Base-by-base conservation (phyloP, 192 early-diverging fungal genomes). In the Lobosporangium transversale region DNA sequence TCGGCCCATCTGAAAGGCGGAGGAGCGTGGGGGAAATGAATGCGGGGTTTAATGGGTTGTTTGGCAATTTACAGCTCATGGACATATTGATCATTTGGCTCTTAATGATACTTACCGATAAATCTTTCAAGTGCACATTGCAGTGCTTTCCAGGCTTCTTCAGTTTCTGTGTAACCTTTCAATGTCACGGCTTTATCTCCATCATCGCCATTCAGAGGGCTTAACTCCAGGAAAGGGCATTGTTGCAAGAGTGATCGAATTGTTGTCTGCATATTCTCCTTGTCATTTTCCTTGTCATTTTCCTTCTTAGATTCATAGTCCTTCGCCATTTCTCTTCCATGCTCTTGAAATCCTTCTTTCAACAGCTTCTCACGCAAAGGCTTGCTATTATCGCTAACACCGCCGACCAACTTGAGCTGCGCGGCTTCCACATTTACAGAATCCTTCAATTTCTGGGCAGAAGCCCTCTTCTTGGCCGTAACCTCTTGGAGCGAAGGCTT, bases 81-180 rank as follows among this genome's bases (percentile, higher is more conserved):
- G n/a, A n/a, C n/a, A n/a, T n/a, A n/a, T n/a, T n/a, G n/a, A n/a
- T n/a, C n/a, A n/a, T 49, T 20, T 27, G 23, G 0, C 51, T 43
- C 43, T 14, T 58, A 20, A 27, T 21, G 2, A 27, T 17, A 8
- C 54, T 66, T 75, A 75, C 71, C 71, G 42, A 75, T n/a, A 31
- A 76, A 76, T 7, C 21, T 18, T 27, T 66, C 64, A 5, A 76
- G 37, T 0, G 58, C 30, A 6, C 27, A 47, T 20, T 67, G 63
- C 3, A 76, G 37, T 4, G 21, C 45, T 14, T 35, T 56, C 73
- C 73, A 76, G 9, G 10, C 73, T 2, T 62, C 58, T 20, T 76
- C 73, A 1, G 73, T 76, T 35, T 76, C 73, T 4, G 64, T 76
- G 23, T 76, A 76, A 9, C 71, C 71, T 31, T 67, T 76, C 43